Evolutionary conservation across 495 filamentous ascomycete genomes (phyloP), one percentile per base, ranked within the genome.

Genomic region (Penicillium pulvis): DNA sequence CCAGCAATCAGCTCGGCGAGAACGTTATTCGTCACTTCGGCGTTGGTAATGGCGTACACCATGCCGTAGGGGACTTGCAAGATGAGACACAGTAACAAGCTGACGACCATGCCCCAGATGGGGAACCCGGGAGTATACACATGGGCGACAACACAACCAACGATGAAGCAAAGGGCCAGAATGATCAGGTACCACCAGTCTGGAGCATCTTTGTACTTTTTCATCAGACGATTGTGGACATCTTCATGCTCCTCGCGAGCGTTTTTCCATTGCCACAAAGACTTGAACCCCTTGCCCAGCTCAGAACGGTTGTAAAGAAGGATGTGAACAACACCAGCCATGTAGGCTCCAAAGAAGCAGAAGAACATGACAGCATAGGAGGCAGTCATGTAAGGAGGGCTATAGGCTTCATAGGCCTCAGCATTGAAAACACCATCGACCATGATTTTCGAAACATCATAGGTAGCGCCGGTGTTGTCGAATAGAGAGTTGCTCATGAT

Each of bases 11-110:
- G 79, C 69, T 93, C 90, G 70, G 90, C 62, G 53, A 91, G 84
- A 12, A 91, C 79, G 66, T 89, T 92, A 64, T 90, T 85, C 64
- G 81, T 85, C 58, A 80, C 86, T 62, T 90, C 87, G 53, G 89
- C 87, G 65, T 92, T 92, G 33, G 90, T 91, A 56, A 91, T 89
- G 12, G 88, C 90, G 82, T 89, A 90, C 56, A 92, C 84, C 53
- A 92, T 93, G 58, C 90, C 90, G 64, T 88, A 89, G 23, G 90
- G 90, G 54, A 92, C 86, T 71, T 90, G 90, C 45, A 91, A 81
- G 20, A 90, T 66, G n/a, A 83, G 80, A 58, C 86, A 87, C n/a
- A 80, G 57, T 33, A 74, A 78, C 4, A 93, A 74, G 4, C 88
- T 87, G 7, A 93, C 77, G 1, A 92, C 75, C 11, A 93, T 72